A percentile compares a stretch with the other conserved stretches of the same genome.
Conservation (phyloP, 768 basidiomycete species). For the Auriculariales sp. region DNA sequence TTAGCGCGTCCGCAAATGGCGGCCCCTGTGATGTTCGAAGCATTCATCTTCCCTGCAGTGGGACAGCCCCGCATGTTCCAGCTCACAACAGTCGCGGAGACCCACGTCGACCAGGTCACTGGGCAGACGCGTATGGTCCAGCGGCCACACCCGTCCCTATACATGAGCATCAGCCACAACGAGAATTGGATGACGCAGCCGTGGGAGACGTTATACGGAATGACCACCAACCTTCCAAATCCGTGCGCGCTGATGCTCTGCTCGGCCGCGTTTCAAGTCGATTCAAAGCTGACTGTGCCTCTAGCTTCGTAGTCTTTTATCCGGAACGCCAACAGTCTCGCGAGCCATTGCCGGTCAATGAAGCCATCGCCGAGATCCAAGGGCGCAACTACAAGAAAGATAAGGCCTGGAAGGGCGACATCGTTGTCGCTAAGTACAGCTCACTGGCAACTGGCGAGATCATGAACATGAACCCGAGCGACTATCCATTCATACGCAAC, state of each 20-base stretch:
- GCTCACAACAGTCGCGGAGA: constrained; percentile 54
- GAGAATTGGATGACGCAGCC: constrained; percentile 22
- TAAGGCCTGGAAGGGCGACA: constrained; percentile 65
- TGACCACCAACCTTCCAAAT: constrained; percentile 63
- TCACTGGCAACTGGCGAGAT: constrained; percentile 33
- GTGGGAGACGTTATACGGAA: constrained; percentile 22
- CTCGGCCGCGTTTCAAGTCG: not conserved
- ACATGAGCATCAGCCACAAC: constrained; percentile 59
- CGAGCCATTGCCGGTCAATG: constrained; percentile 72
- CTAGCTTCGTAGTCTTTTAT: constrained; percentile 59
- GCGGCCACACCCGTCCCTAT: constrained; percentile 70
- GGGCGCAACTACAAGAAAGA: constrained; percentile 44
- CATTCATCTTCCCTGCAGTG: constrained; percentile 69
- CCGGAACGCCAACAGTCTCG: constrained; percentile 62
- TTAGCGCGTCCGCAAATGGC: too few species aligned
- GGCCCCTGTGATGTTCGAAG: constrained; percentile 46
- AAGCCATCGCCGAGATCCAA: constrained; percentile 61
- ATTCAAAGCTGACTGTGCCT: not conserved
- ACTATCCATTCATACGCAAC: constrained; percentile 71
- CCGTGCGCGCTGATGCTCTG: constrained; percentile 19
- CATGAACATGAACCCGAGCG: constrained; percentile 68
- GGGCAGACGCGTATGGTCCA: constrained; percentile 21
- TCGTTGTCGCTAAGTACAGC: constrained; percentile 58
- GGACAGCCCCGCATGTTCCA: constrained; percentile 58
- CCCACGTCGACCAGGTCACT: constrained; percentile 6